A percentile compares a stretch with the other conserved stretches of the same genome.
phyloP scores from a whole-genome alignment of 345 rosid genomes.

The Alliaria petiolata region DNA sequence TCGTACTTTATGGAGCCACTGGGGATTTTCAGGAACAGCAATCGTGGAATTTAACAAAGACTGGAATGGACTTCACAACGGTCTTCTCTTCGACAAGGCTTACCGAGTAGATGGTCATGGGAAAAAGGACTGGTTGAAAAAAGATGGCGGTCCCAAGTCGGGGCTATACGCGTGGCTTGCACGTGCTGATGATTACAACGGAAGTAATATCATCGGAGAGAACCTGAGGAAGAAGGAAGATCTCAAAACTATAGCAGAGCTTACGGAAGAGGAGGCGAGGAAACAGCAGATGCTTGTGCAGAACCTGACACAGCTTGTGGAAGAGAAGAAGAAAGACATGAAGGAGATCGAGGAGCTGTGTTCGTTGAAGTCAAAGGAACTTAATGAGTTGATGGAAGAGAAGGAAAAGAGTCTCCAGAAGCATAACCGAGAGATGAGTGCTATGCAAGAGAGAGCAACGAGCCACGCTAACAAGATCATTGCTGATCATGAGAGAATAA shows the following conservation, averaged over 20 bases:
- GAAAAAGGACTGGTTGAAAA: conserved; percentile 56
- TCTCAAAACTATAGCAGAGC: conserved; percentile 70
- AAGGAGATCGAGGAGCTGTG: conserved; percentile 51
- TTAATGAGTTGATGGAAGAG: conserved; percentile 53
- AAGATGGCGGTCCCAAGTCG: conserved; percentile 34
- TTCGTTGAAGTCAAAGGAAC: conserved; percentile 46
- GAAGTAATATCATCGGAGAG: conserved; percentile 61
- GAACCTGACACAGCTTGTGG: conserved; percentile 56
- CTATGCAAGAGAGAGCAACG: conserved; percentile 55
- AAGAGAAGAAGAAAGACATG: conserved; percentile 56
- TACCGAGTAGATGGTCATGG: conserved; percentile 80
- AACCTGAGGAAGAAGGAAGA: conserved; percentile 67
- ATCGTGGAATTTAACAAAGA: conserved; percentile 79
- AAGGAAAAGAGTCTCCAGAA: conserved; percentile 72
- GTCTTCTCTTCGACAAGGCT: conserved; percentile 77
- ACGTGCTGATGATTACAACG: conserved; percentile 74
- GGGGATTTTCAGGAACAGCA: conserved; percentile 84
- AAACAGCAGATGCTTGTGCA: conserved; percentile 71
- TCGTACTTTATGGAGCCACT: conserved; percentile 70
- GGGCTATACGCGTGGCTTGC: conserved; percentile 94
- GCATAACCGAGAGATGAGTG: conserved; percentile 66
- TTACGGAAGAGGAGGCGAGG: conserved; percentile 76
- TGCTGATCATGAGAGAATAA: conserved; percentile 66
- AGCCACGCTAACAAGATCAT: conserved; percentile 63
- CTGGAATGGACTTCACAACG: conserved; percentile 90